phyloP scores from a whole-genome alignment of 345 rosid species.

The Microthlaspi erraticum region DNA sequence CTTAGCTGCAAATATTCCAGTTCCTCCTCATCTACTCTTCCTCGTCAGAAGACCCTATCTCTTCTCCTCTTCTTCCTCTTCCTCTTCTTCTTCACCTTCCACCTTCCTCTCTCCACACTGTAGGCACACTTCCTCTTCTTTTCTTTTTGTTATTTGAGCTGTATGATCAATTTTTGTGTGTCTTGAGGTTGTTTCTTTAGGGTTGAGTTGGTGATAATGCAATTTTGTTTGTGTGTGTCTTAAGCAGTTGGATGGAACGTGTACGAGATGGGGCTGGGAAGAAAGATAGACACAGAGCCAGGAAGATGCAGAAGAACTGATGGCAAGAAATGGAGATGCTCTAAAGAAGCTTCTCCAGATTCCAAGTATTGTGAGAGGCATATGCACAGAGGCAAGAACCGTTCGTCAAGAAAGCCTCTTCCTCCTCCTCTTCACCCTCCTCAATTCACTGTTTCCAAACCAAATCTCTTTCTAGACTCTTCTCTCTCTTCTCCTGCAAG shows the following conservation, averaged over 20 bases:
- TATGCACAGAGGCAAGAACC: conserved; percentile 96
- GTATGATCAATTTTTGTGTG: background rate
- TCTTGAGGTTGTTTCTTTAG: background rate
- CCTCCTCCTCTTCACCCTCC: conserved; percentile 35
- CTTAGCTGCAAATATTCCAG: conserved; percentile 71
- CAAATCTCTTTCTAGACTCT: conserved; percentile 48
- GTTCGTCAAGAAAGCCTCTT: conserved; percentile 87
- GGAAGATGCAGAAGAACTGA: conserved; percentile 95
- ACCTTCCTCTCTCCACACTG: conserved; percentile 60
- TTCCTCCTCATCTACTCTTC: conserved; percentile 87
- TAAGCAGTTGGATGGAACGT: conserved; percentile 79
- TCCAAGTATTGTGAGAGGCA: conserved; percentile 95
- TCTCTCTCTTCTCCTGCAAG: conserved; percentile 35
- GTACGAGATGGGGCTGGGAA: conserved; percentile 74
- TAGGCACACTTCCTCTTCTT: conserved; percentile 33
- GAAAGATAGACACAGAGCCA: conserved; percentile 89
- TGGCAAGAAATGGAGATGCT: conserved; percentile 98
- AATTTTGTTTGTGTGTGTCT: conserved; percentile 2
- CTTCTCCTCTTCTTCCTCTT: conserved; percentile 53
- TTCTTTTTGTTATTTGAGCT: background rate
- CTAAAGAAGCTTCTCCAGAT: conserved; percentile 88
- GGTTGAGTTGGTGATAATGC: conserved; percentile 15
- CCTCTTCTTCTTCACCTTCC: conserved; percentile 53
- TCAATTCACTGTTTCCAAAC: conserved; percentile 17
- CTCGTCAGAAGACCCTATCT: conserved; percentile 63